phyloP scores from a whole-genome alignment of 352 stramenopile genomes.

The Globisporangium parvum region DNA sequence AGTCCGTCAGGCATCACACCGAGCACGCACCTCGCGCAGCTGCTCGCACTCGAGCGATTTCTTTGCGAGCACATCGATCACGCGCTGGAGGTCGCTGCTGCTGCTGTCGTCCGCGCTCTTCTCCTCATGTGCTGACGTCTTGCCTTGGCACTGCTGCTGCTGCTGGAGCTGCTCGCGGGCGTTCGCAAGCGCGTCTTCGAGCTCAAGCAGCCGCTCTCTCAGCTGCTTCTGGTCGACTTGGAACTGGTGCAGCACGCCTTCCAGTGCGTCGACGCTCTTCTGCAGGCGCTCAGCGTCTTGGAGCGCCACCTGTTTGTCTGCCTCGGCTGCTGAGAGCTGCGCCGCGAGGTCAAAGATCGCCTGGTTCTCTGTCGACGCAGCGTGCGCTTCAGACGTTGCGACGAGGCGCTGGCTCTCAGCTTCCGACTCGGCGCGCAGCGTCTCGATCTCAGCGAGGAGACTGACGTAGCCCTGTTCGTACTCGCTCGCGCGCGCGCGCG shows the following conservation, averaged over 20 bases:
- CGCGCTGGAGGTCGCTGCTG: constrained; percentile 31
- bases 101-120: constrained; percentile 16
- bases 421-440: constrained; percentile 34
- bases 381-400: constrained; percentile 39
- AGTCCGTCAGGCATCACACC: neutral
- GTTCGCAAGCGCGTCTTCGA: constrained; percentile 41
- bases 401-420: constrained; percentile 46
- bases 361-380: constrained; percentile 45
- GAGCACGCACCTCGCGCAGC: constrained; percentile 46
- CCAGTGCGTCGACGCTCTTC: constrained; percentile 42
- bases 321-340: constrained; percentile 40
- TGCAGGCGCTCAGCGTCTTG: constrained; percentile 56
- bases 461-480: constrained; percentile 68
- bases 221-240: constrained; percentile 53
- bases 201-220: constrained; percentile 34
- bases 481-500: constrained; percentile 35
- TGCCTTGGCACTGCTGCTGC: neutral
- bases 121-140: constrained; percentile 4
- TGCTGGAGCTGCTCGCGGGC: constrained; percentile 13
- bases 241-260: constrained; percentile 62
- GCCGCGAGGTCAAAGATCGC: constrained; percentile 59
- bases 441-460: constrained; percentile 45
- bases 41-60: constrained; percentile 68
- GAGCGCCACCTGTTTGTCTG: constrained; percentile 50
- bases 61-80: constrained; percentile 48